These are phyloP conservation scores for Arthrobotrys musiformis DNA, from an alignment of 2,329 filamentous ascomycete genomes.

Conservation along the genomic window DNA sequence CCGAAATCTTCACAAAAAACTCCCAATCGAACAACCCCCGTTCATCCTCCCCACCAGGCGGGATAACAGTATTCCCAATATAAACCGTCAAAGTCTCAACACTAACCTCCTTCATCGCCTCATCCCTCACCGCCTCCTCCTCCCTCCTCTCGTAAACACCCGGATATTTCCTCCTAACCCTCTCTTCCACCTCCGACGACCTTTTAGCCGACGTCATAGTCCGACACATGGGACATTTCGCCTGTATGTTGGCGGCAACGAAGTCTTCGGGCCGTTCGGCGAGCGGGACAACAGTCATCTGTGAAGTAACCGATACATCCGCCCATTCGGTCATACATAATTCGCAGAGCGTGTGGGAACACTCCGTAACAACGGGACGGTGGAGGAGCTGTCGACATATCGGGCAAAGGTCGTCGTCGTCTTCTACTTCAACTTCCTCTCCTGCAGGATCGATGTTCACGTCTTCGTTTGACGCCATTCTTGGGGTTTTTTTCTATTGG, in stretches of 20 bases:
- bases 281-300: slow-evolving; percentile 63
- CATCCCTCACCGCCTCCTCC: slow-evolving; percentile 61
- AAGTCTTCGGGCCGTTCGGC: slow-evolving; percentile 60
- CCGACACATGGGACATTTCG: slow-evolving; percentile 66
- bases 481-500: background rate
- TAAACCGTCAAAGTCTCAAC: slow-evolving; percentile 64
- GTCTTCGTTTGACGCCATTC: background rate
- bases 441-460: background rate
- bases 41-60: slow-evolving; percentile 58
- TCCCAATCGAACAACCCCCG: slow-evolving; percentile 65
- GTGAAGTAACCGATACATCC: slow-evolving; percentile 62
- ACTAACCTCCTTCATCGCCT: slow-evolving; percentile 58
- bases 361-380: slow-evolving; percentile 64
- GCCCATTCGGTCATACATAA: slow-evolving; percentile 66
- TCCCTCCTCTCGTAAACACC: slow-evolving; percentile 61
- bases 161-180: slow-evolving; percentile 62
- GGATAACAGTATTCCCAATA: slow-evolving; percentile 64
- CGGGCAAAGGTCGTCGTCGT: slow-evolving; percentile 65
- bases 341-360: slow-evolving; percentile 64
- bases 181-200: slow-evolving; percentile 59
- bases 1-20: slow-evolving; percentile 65
- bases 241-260: slow-evolving; percentile 61
- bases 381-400: slow-evolving; percentile 65
- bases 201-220: slow-evolving; percentile 62
- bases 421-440: slow-evolving; percentile 17